These are phyloP conservation scores for Tuber microsphaerosporum DNA, from an alignment of 495 filamentous ascomycete species.

Conservation along the genomic window DNA sequence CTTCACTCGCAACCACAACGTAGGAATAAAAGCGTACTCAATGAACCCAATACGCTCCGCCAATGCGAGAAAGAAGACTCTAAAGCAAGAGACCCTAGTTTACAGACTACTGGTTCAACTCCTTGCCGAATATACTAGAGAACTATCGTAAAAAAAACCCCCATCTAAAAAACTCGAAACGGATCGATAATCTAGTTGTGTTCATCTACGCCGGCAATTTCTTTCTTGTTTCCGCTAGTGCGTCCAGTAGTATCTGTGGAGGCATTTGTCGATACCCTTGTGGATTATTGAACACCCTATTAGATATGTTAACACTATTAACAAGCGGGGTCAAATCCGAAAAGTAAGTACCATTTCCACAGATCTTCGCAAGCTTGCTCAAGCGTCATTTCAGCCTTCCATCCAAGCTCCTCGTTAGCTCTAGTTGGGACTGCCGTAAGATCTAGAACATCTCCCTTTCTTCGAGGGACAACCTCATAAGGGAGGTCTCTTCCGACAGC, in stretches of 20 bases:
- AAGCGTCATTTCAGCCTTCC: conserved; percentile 84
- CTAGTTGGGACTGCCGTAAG: conserved; percentile 83
- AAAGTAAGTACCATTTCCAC: conserved; percentile 69
- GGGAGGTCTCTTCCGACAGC: conserved; percentile 77
- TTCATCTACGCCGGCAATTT: not conserved
- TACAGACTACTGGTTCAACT: not conserved
- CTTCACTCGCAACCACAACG: not conserved
- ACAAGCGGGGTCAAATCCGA: conserved; percentile 24
- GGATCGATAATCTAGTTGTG: not conserved
- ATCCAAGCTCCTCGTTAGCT: conserved; percentile 79
- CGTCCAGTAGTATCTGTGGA: conserved; percentile 70
- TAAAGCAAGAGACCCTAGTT: conserved; percentile 2
- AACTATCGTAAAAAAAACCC: not conserved
- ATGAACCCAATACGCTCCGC: not conserved
- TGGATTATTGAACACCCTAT: conserved; percentile 73
- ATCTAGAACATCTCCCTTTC: conserved; percentile 86
- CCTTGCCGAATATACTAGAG: not conserved
- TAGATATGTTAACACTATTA: conserved; percentile 5
- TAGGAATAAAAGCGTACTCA: not conserved
- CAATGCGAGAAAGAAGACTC: conserved; percentile 2
- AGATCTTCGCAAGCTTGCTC: conserved; percentile 90
- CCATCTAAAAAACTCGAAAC: not conserved
- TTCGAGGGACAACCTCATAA: conserved; percentile 76
- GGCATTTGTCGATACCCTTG: conserved; percentile 87
- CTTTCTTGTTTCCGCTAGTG: conserved; percentile 53